Conservation (phyloP, 1,284 basidiomycete species). For the Lentinula novae-zelandiae region DNA sequence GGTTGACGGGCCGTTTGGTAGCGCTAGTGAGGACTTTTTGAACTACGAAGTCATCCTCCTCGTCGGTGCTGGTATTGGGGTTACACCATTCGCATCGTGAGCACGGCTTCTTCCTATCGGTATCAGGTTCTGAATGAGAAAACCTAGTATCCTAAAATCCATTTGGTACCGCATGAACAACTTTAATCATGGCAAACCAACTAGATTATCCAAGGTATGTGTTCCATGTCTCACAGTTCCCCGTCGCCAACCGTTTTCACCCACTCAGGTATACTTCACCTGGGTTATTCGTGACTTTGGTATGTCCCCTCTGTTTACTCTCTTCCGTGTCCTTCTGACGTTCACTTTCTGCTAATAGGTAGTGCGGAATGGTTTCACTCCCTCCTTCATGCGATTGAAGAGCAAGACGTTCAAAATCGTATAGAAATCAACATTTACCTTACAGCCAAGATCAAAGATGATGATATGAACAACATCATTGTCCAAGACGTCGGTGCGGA, state of each 20-base stretch:
- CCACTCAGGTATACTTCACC: slow-evolving; percentile 70
- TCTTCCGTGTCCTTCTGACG: slow-evolving; percentile 87
- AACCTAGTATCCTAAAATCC: slow-evolving; percentile 74
- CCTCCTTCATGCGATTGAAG: slow-evolving; percentile 85
- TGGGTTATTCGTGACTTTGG: slow-evolving; percentile 91
- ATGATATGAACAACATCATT: slow-evolving; percentile 88
- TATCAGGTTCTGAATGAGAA: slow-evolving; percentile 5
- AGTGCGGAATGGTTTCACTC: slow-evolving; percentile 91
- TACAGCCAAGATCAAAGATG: slow-evolving; percentile 83
- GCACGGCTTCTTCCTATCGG: slow-evolving; percentile 24
- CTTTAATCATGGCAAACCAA: slow-evolving; percentile 61
- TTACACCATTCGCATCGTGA: slow-evolving; percentile 88
- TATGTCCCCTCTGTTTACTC: slow-evolving; percentile 50
- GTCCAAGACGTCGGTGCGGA: slow-evolving; percentile 76
- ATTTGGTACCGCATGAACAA: slow-evolving; percentile 95
- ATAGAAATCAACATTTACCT: slow-evolving; percentile 93
- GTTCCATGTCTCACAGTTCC: neutral
- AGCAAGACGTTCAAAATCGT: slow-evolving; percentile 77
- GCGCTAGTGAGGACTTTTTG: slow-evolving; percentile 81
- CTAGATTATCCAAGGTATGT: slow-evolving; percentile 65
- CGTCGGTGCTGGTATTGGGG: slow-evolving; percentile 89
- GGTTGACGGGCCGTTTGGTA: slow-evolving; percentile 88
- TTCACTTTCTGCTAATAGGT: slow-evolving; percentile 44
- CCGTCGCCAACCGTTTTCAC: neutral
- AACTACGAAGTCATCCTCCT: slow-evolving; percentile 86